A percentile compares a stretch with the other conserved stretches of the same genome.
Evolutionary conservation across 345 rosid genomes (phyloP).

Genomic region (Linum usitatissimum): DNA sequence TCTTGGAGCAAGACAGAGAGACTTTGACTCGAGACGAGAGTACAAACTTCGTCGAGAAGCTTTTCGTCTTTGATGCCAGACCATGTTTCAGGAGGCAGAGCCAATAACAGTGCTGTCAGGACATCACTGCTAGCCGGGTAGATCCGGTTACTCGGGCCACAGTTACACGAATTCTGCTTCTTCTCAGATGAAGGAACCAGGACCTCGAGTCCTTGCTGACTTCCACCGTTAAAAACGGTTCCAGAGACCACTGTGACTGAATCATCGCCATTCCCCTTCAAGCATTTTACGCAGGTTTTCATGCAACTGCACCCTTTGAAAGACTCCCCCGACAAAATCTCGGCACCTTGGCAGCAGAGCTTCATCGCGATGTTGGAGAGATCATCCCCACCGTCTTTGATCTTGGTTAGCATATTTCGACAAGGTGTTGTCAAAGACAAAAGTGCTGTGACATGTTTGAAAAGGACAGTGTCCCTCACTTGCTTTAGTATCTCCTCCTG

Average conservation of each 20-base stretch:
- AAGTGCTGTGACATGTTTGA: constrained; percentile 15
- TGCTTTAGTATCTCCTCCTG: constrained; percentile 22
- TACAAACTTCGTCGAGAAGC: constrained; percentile 8
- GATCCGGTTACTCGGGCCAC: constrained; percentile 10
- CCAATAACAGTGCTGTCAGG: constrained; percentile 20
- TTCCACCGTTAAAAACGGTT: not conserved
- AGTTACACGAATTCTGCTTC: constrained; percentile 10
- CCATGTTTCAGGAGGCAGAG: constrained; percentile 24
- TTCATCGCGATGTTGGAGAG: constrained; percentile 18
- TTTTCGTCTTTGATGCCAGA: constrained; percentile 18
- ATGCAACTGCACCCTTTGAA: constrained; percentile 11
- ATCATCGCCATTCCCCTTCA: not conserved
- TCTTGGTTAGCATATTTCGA: not conserved
- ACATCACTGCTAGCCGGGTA: constrained; percentile 21
- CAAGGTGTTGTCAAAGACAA: constrained; percentile 4
- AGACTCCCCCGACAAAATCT: constrained; percentile 17
- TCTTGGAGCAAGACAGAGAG: not conserved
- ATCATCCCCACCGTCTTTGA: not conserved
- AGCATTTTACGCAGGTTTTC: constrained; percentile 5
- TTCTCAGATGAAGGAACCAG: constrained; percentile 17
- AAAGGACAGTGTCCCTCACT: constrained; percentile 16
- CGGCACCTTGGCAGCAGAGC: constrained; percentile 28
- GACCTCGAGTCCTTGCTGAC: not conserved
- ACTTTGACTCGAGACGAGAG: constrained; percentile 8
- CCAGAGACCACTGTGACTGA: not conserved